Percentiles rank a stretch among this genome's conserved stretches.
These are phyloP conservation scores for Leishmania tarentolae DNA, from an alignment of 208 protist genomes.

Conservation along the genomic window DNA sequence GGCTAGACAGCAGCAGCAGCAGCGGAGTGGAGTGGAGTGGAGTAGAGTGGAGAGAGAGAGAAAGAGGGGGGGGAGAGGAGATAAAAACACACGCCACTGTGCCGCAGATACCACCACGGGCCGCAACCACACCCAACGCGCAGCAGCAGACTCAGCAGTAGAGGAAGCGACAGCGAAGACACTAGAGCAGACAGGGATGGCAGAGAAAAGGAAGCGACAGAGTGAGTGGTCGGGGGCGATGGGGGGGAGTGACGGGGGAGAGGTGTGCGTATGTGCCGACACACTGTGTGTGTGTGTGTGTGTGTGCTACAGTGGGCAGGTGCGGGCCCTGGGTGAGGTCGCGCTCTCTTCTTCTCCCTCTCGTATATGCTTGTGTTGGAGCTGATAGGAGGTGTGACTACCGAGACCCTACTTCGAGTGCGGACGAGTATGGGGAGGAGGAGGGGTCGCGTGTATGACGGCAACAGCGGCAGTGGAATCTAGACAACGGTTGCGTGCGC, in stretches of 20 bases:
- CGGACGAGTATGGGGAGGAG: background rate
- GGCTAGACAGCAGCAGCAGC: constrained; percentile 3
- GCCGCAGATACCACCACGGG: background rate
- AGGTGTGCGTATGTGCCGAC: too few relatives aligned
- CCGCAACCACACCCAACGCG: background rate
- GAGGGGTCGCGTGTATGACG: background rate
- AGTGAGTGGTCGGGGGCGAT: background rate
- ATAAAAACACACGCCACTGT: background rate
- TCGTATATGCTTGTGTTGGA: background rate
- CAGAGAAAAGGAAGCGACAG: background rate
- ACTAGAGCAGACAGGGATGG: background rate
- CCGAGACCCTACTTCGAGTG: background rate
- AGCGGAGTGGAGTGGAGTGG: constrained; percentile 3
- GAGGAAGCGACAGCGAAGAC: background rate
- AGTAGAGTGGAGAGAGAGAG: too few relatives aligned
- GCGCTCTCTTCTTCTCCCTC: background rate
- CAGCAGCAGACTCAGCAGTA: background rate
- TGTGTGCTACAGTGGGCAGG: background rate
- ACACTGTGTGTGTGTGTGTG: background rate
- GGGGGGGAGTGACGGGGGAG: background rate
- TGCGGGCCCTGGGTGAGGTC: too few relatives aligned
- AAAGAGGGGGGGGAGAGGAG: background rate
- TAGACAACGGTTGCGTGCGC: background rate
- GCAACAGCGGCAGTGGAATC: background rate
- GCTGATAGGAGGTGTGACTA: background rate